Evolutionary conservation across 2,329 filamentous ascomycete species (phyloP), one percentile per base, ranked within the genome.

Genomic region (Claviceps spartinae): DNA sequence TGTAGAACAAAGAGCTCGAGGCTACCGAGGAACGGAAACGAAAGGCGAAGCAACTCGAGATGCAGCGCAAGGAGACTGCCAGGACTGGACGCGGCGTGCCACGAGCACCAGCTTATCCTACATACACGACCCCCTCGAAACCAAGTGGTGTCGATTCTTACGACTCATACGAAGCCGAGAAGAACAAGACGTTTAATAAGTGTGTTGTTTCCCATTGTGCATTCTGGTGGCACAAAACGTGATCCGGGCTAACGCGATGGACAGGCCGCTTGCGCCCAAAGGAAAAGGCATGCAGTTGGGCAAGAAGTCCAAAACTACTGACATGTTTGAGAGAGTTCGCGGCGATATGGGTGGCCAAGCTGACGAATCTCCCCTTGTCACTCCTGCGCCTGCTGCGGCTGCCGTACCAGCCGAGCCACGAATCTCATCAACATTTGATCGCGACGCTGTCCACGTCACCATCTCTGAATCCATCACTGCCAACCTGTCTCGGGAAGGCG

Each of bases 271-370:
- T 62, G 80, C 86, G 49, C 79, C 84, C 54, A 88, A 94, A 71
- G 89, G 88, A 62, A 98, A 98, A 75, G 93, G 93, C 60, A 98
- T 98, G 94, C 91, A 97, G 69, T 76, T 98, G 53, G 93, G 93
- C 70, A 97, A 97, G 76, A 98, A 98, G 74, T 95, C 88, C 55
- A 97, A 97, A 75, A 90, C 88, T 22, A 95, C 86, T 34, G 91
- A 95, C 67, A 95, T 97, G 77, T 97, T 95, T 66, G 91, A 97
- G 70, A 86, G 90, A 62, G 90, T 98, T 37, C 85, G 89, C 59
- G 88, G 87, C 54, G 91, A 97, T 58, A 77, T 97, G 65, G 90
- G 89, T n/a, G 78, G 84, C 40, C 88, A 95, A 63, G 82, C 82
- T 40, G 89, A 95, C 65, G 83, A 89, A 51, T 70, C 72, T 44